Percentiles rank a stretch among this genome's conserved stretches.
These are phyloP conservation scores for Apiospora hydei DNA, from an alignment of 2,329 filamentous ascomycete genomes.

Conservation along the genomic window DNA sequence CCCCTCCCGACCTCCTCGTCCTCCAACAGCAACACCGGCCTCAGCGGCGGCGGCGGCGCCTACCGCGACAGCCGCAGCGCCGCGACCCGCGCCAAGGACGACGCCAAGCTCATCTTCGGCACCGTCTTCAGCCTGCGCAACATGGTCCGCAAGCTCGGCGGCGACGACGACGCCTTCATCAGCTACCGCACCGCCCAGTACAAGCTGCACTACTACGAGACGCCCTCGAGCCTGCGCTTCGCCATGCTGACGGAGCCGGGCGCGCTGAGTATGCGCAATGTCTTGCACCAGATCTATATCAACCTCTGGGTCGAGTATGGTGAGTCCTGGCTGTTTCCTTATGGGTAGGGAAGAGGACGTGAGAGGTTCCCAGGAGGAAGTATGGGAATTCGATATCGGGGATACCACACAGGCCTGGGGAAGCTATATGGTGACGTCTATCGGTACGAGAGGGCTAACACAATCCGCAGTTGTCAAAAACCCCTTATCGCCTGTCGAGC, in stretches of 20 bases:
- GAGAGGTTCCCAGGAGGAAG: too few species aligned
- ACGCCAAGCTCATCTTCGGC: conserved; percentile 97
- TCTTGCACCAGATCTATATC: conserved; percentile 97
- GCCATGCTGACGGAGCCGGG: conserved; percentile 94
- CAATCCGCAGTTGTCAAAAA: conserved; percentile 69
- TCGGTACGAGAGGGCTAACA: not conserved
- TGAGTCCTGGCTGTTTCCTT: conserved; percentile 48
- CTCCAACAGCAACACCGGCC: conserved; percentile 22
- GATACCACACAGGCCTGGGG: not conserved
- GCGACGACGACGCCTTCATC: conserved; percentile 93
- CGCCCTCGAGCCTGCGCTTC: conserved; percentile 92
- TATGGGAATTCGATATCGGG: not conserved
- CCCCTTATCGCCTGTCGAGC: conserved; percentile 71
- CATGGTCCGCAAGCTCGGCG: conserved; percentile 94
- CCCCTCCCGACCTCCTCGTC: conserved; percentile 26
- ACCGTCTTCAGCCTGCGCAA: conserved; percentile 96
- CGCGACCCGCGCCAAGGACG: conserved; percentile 63
- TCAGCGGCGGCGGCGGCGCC: conserved; percentile 28
- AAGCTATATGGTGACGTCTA: not conserved
- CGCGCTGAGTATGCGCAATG: conserved; percentile 89
- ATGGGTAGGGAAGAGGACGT: not conserved
- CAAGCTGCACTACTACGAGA: conserved; percentile 99
- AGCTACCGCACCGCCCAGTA: conserved; percentile 93
- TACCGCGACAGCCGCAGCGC: conserved; percentile 38
- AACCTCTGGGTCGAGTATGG: conserved; percentile 97